Evolutionary conservation across 306 rosid genomes (phyloP), one percentile per base, ranked within the genome.

Genomic region (Gleditsia sinensis): DNA sequence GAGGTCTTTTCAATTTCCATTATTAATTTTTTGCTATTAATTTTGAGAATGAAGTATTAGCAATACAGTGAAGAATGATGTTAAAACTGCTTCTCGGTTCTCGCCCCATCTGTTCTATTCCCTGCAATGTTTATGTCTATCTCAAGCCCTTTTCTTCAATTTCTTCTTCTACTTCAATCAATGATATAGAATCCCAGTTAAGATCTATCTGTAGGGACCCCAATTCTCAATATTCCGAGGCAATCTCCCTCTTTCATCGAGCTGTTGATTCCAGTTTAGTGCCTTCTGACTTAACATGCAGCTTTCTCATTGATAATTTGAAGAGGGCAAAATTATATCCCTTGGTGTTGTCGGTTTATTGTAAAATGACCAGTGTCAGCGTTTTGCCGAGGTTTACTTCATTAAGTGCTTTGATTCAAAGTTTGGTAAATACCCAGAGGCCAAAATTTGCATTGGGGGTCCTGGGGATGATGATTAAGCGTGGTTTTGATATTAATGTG

Each of bases 401-500:
- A 1, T 71, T 89, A 62, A 78, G 88, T 58, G 78, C 89, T 60
- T 75, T 91, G 74, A 42, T 86, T 67, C 91, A 86, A 17, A 80
- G 85, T 70, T 91, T 94, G 20, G 83, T 88, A 42, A 75, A 72
- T 24, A 33, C 70, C 72, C 85, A 54, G 9, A 67, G 78, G 60
- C 85, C 83, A 6, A 60, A 80, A 21, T 83, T 80, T 4, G 88
- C 90, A 0, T 45, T 78, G 62, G 91, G 89, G 33, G 97, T 85
- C 1, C 32, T 88, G 63, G 89, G 92, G 3, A 25, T 88, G 80
- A 81, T 94, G 25, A 45, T 88, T 1, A 90, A 91, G 83, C 82
- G 82, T 36, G 96, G 95, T 33, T 94, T 49, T 75, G 37, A 27
- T 20, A 77, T 88, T 55, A 72, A 85, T 53, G 75, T 78, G 3